A percentile compares a stretch with the other conserved stretches of the same genome.
Conservation (phyloP, 176 grass and related monocot genomes). For the Carex kokanica region DNA sequence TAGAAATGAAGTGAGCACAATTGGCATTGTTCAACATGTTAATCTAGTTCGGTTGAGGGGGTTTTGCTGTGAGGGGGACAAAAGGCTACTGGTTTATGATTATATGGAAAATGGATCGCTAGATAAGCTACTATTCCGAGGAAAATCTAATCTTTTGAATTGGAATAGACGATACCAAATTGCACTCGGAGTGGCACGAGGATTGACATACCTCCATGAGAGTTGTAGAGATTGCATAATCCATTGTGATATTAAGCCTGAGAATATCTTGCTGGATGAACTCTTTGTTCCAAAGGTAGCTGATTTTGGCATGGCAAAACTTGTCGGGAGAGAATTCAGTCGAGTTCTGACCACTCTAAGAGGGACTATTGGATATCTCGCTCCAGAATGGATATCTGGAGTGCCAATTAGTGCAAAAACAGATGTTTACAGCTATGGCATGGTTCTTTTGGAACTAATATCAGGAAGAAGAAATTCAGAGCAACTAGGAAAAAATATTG, state of each 20-base stretch:
- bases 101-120: slow-evolving; percentile 23
- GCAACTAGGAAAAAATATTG: not conserved
- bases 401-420: not conserved
- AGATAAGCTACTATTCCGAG: slow-evolving; percentile 31
- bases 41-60: slow-evolving; percentile 47
- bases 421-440: slow-evolving; percentile 7
- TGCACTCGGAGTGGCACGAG: slow-evolving; percentile 32
- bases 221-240: slow-evolving; percentile 53
- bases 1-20: slow-evolving; percentile 34
- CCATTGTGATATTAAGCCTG: slow-evolving; percentile 65
- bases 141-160: not conserved
- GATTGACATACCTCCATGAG: slow-evolving; percentile 41
- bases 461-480: slow-evolving; percentile 8
- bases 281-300: slow-evolving; percentile 34
- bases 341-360: not conserved
- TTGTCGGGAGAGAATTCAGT: not conserved
- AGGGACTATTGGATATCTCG: slow-evolving; percentile 1
- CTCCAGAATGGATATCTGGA: not conserved
- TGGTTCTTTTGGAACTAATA: slow-evolving; percentile 4
- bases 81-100: slow-evolving; percentile 41
- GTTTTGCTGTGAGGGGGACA: slow-evolving; percentile 27
- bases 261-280: slow-evolving; percentile 52
- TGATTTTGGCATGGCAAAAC: slow-evolving; percentile 35
- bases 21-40: slow-evolving; percentile 40
- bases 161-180: slow-evolving; percentile 37